phyloP scores from a whole-genome alignment of 345 rosid species.

The Citrus cavaleriei region DNA sequence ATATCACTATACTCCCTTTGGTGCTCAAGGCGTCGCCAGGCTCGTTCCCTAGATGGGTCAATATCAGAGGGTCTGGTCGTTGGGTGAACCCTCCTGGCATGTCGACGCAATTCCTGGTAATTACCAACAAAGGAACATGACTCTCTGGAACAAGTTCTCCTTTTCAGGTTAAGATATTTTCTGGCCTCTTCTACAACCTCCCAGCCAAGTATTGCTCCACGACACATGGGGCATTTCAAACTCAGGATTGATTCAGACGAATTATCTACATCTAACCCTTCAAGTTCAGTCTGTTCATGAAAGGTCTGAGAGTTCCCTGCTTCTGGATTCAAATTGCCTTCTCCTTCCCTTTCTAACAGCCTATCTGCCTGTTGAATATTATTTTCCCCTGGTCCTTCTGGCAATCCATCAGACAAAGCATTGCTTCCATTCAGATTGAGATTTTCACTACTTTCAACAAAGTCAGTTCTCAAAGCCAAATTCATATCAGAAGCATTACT shows the following conservation, averaged over 20 bases:
- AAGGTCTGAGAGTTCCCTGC: slow-evolving; percentile 32
- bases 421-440: slow-evolving; percentile 24
- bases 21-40: slow-evolving; percentile 82
- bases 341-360: slow-evolving; percentile 35
- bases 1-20: slow-evolving; percentile 80
- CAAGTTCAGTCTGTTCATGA: slow-evolving; percentile 37
- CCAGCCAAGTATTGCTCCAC: slow-evolving; percentile 68
- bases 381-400: slow-evolving; percentile 19
- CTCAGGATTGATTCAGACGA: slow-evolving; percentile 31
- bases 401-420: slow-evolving; percentile 14
- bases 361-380: slow-evolving; percentile 20
- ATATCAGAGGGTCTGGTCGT: slow-evolving; percentile 68
- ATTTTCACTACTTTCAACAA: slow-evolving; percentile 27
- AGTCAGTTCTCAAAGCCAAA: slow-evolving; percentile 32
- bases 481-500: slow-evolving; percentile 29
- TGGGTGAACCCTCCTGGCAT: slow-evolving; percentile 85
- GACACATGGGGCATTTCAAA: slow-evolving; percentile 78
- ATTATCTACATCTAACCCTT: slow-evolving; percentile 32
- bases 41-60: slow-evolving; percentile 82
- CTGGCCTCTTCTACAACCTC: slow-evolving; percentile 75
- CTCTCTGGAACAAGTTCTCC: slow-evolving; percentile 78
- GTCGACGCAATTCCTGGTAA: slow-evolving; percentile 83
- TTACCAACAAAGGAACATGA: slow-evolving; percentile 66
- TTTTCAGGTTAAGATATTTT: slow-evolving; percentile 70
- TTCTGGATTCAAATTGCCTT: slow-evolving; percentile 23